Conservation (phyloP, 768 basidiomycete genomes). For the Baorangia bicolor region DNA sequence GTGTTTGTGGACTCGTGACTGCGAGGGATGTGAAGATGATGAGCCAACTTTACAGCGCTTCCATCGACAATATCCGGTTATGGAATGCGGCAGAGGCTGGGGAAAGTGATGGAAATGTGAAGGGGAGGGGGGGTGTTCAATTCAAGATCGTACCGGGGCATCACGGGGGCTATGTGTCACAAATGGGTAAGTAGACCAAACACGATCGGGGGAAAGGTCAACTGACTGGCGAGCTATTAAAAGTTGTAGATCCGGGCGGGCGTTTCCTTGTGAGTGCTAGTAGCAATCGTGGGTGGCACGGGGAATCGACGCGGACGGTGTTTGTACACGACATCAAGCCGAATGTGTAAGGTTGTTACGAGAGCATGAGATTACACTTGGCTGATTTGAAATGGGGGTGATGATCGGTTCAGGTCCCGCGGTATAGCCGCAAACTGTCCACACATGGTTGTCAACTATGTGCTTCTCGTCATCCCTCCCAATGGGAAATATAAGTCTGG, state of each 20-base stretch:
- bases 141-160: slow-evolving; percentile 97
- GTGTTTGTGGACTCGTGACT: slow-evolving; percentile 27
- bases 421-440: slow-evolving; percentile 30
- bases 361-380: slow-evolving; percentile 29
- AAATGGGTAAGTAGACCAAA: slow-evolving; percentile 69
- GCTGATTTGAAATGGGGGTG: slow-evolving; percentile 29
- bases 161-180: slow-evolving; percentile 90
- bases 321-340: slow-evolving; percentile 86
- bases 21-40: slow-evolving; percentile 20
- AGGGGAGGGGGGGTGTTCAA: slow-evolving; percentile 66
- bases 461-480: slow-evolving; percentile 35
- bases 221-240: slow-evolving; percentile 18
- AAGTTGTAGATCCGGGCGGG: slow-evolving; percentile 84
- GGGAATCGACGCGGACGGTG: slow-evolving; percentile 85
- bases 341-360: slow-evolving; percentile 36
- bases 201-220: slow-evolving; percentile 18
- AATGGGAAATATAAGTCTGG: slow-evolving; percentile 31
- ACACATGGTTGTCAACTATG: slow-evolving; percentile 24
- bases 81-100: slow-evolving; percentile 88
- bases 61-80: slow-evolving; percentile 86
- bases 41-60: slow-evolving; percentile 56
- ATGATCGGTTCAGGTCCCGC: slow-evolving; percentile 31
- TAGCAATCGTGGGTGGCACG: slow-evolving; percentile 93
- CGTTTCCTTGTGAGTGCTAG: slow-evolving; percentile 89
- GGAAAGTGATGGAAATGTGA: slow-evolving; percentile 62